Evolutionary conservation across 768 basidiomycete genomes (phyloP).

Genomic region (Butyriboletus loyo): DNA sequence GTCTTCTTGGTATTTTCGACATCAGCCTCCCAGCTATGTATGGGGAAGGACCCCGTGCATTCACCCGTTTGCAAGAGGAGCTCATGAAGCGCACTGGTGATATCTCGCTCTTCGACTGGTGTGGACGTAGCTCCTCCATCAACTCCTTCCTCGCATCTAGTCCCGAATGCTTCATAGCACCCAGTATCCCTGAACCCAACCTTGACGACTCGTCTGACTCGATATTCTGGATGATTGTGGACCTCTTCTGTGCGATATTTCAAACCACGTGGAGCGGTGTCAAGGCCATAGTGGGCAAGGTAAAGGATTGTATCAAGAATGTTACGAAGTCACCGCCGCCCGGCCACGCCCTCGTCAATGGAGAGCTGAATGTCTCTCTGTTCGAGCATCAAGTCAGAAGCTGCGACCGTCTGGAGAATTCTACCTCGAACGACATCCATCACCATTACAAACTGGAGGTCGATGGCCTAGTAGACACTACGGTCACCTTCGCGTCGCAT

Average conservation of each 20-base stretch:
- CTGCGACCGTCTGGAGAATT: slow-evolving; percentile 2
- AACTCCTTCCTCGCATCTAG: slow-evolving; percentile 22
- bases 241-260: slow-evolving; percentile 9
- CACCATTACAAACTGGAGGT: slow-evolving; percentile 13
- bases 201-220: slow-evolving; percentile 7
- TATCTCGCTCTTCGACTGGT: slow-evolving; percentile 25
- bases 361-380: slow-evolving; percentile 20
- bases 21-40: slow-evolving; percentile 26
- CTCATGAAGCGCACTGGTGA: slow-evolving; percentile 28
- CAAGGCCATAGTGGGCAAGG: background rate
- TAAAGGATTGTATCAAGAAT: background rate
- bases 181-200: background rate
- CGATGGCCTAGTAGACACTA: slow-evolving; percentile 7
- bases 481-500: slow-evolving; percentile 6
- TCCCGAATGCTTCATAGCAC: slow-evolving; percentile 15
- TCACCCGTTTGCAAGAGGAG: slow-evolving; percentile 28
- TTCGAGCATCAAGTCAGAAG: slow-evolving; percentile 19
- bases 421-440: background rate
- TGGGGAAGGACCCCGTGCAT: slow-evolving; percentile 28
- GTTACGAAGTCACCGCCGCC: slow-evolving; percentile 10
- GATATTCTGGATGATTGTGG: slow-evolving; percentile 10
- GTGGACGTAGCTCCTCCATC: slow-evolving; percentile 15
- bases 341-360: slow-evolving; percentile 23
- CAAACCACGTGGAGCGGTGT: slow-evolving; percentile 6
- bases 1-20: slow-evolving; percentile 30